Evolutionary conservation across 495 filamentous ascomycete genomes (phyloP), one percentile per base, ranked within the genome.

Genomic region (Staphylotrichum longicolle): DNA sequence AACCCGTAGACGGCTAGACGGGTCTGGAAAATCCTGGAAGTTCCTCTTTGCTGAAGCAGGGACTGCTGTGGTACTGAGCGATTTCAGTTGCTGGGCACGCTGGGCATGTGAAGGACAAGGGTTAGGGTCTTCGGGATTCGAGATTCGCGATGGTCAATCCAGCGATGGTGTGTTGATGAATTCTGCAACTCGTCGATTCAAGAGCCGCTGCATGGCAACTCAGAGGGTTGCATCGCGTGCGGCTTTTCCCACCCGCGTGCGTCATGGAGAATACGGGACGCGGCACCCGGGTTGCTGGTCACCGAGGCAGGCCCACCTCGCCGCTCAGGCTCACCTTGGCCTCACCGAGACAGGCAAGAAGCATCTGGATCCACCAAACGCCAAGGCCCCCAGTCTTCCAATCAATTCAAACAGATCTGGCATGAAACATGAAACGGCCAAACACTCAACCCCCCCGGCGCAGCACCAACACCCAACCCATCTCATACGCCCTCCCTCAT

Each of bases 181-280:
- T 27, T 27, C 20, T 27, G 20, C 20, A 27, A 27, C 20, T 27
- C 20, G 20, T 27, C 20, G 1, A 27, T 27, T 27, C 1, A 27
- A 27, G 20, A 27, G 20, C 20, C 20, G 27, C 27, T n/a, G 49
- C 49, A 37, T 52, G 30, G 49, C 12, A 52, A 11, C 49, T 52
- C 33, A 11, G 41, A 11, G n/a, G 33, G 54, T 57, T 57, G 54
- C 54, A 57, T 57, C 42, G 32, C 54, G 42, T 30, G 33, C 54
- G 42, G 54, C 54, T 47, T 37, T 57, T 15, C 32, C 40, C 10
- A 37, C 9, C 9, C 20, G 11, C 40, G 32, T 45, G 53, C 53
- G 40, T 35, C 49, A 37, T 52, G 33, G 20, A 52, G 12, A 14
- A 14, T 14, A 2, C 35, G n/a, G 8, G 32, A 27, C 27, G 33